phyloP scores from a whole-genome alignment of 345 rosid species.

The Bruguiera sexangula region DNA sequence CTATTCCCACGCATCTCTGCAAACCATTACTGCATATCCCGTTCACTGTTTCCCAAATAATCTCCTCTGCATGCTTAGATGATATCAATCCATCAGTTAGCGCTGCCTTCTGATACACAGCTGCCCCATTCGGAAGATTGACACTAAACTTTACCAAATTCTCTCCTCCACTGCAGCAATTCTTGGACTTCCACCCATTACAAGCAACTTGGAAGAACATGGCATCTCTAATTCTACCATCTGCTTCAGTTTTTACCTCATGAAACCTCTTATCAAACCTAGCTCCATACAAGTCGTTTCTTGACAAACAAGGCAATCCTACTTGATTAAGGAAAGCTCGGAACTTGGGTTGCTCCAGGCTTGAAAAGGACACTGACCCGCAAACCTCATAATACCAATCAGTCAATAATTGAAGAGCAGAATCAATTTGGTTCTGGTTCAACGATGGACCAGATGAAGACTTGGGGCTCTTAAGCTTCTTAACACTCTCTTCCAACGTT shows the following conservation, averaged over 20 bases:
- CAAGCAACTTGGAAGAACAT: slow-evolving; percentile 51
- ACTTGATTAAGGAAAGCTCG: slow-evolving; percentile 49
- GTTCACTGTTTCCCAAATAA: slow-evolving; percentile 42
- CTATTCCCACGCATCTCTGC: slow-evolving; percentile 52
- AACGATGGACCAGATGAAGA: slow-evolving; percentile 45
- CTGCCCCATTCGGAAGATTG: slow-evolving; percentile 51
- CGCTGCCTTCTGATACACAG: slow-evolving; percentile 38
- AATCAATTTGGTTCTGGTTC: slow-evolving; percentile 45
- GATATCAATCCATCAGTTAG: slow-evolving; percentile 34
- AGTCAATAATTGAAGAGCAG: slow-evolving; percentile 44
- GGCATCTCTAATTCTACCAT: slow-evolving; percentile 49
- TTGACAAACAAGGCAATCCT: slow-evolving; percentile 46
- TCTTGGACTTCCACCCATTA: slow-evolving; percentile 48
- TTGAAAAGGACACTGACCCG: slow-evolving; percentile 50
- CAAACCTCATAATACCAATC: slow-evolving; percentile 56
- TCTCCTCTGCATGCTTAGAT: slow-evolving; percentile 51
- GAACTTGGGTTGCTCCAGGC: slow-evolving; percentile 54
- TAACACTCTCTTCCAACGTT: slow-evolving; percentile 55
- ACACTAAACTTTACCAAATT: slow-evolving; percentile 43
- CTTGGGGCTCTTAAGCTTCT: slow-evolving; percentile 56
- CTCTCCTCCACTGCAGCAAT: slow-evolving; percentile 32
- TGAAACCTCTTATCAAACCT: slow-evolving; percentile 42
- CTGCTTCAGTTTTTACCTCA: slow-evolving; percentile 43
- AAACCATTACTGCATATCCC: slow-evolving; percentile 35
- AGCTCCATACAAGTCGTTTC: slow-evolving; percentile 37